Percentiles rank a stretch among this genome's conserved stretches.
These are phyloP conservation scores for Aspergillus tamarii DNA, from an alignment of 2,329 filamentous ascomycete genomes.

Conservation along the genomic window DNA sequence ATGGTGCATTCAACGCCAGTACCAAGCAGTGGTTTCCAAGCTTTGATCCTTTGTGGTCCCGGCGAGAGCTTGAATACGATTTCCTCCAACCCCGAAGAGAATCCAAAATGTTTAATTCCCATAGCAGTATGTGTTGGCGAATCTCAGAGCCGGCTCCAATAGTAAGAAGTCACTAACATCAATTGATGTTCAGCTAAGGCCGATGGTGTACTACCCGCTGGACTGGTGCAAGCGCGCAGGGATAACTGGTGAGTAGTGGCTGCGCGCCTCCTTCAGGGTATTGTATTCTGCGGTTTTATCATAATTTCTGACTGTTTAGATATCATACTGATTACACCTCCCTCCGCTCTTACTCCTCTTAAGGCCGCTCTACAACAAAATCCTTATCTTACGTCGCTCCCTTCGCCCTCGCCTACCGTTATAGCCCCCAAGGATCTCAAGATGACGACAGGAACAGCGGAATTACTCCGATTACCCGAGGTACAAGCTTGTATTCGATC, in stretches of 20 bases:
- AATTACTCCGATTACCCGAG: conserved; percentile 12
- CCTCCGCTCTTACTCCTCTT: conserved; percentile 45
- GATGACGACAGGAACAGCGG: conserved; percentile 13
- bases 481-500: conserved; percentile 9
- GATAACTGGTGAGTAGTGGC: conserved; percentile 45
- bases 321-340: conserved; percentile 51
- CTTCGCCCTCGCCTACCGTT: conserved; percentile 40
- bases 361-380: conserved; percentile 52
- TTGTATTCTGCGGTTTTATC: neutral
- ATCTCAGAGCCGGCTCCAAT: conserved; percentile 22
- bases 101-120: conserved; percentile 50
- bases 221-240: conserved; percentile 54
- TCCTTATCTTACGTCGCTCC: conserved; percentile 52
- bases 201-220: conserved; percentile 53
- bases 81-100: conserved; percentile 50
- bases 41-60: conserved; percentile 51
- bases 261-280: neutral
- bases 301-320: conserved; percentile 30
- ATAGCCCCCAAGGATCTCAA: conserved; percentile 13
- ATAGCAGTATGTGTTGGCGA: conserved; percentile 38
- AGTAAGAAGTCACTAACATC: conserved; percentile 6
- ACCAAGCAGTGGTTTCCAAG: conserved; percentile 45
- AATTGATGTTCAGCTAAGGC: conserved; percentile 26
- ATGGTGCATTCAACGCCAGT: conserved; percentile 16
- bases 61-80: conserved; percentile 53